Conservation (phyloP, 2,329 filamentous ascomycete species). For the Fusarium nodosum region DNA sequence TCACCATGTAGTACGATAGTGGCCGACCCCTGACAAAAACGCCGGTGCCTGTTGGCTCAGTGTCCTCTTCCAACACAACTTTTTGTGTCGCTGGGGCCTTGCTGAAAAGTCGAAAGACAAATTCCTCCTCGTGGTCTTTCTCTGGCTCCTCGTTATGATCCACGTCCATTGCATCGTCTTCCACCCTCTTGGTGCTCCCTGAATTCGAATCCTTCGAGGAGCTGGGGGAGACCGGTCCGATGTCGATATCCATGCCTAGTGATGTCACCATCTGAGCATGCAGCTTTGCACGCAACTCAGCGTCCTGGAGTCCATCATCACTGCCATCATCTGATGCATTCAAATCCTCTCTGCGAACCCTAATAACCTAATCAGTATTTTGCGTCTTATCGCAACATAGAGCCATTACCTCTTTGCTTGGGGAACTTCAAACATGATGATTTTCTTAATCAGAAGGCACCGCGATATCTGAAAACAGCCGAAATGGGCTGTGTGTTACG, state of each 20-base stretch:
- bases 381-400: neutral
- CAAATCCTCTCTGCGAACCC: slow-evolving; percentile 69
- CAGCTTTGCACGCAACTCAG: slow-evolving; percentile 60
- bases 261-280: slow-evolving; percentile 64
- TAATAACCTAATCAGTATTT: slow-evolving; percentile 46
- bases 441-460: neutral
- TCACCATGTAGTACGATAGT: slow-evolving; percentile 64
- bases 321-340: slow-evolving; percentile 54
- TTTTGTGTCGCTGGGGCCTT: slow-evolving; percentile 61
- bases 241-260: slow-evolving; percentile 56
- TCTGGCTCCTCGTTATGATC: slow-evolving; percentile 21
- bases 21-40: slow-evolving; percentile 57
- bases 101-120: slow-evolving; percentile 71
- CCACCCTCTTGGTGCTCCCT: slow-evolving; percentile 20
- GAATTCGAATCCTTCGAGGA: slow-evolving; percentile 5
- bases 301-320: slow-evolving; percentile 54
- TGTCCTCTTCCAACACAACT: slow-evolving; percentile 64
- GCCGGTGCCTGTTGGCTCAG: slow-evolving; percentile 56
- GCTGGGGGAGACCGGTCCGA: slow-evolving; percentile 8
- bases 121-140: slow-evolving; percentile 56
- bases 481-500: slow-evolving; percentile 7
- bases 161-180: slow-evolving; percentile 24
- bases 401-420: slow-evolving; percentile 52
- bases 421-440: slow-evolving; percentile 51
- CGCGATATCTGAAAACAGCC: slow-evolving; percentile 2